Evolutionary conservation across 1,284 basidiomycete genomes (phyloP).

Genomic region (Pseudomicrostroma phylloplanum): DNA sequence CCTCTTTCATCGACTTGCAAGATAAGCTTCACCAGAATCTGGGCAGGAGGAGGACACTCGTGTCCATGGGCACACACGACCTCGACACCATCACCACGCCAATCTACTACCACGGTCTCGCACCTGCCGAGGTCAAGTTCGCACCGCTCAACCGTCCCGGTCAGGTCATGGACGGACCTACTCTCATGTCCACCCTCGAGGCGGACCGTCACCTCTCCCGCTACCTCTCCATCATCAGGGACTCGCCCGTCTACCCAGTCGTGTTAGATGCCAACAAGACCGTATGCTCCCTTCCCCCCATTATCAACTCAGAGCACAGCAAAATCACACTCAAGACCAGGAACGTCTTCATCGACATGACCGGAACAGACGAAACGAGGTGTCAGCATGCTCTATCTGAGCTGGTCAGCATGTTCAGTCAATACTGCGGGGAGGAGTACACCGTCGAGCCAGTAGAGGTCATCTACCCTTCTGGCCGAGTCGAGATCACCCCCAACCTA

Average conservation of each 20-base stretch:
- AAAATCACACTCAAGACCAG: conserved; percentile 92
- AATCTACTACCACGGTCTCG: conserved; percentile 82
- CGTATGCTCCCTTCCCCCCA: conserved; percentile 94
- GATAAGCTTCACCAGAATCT: conserved; percentile 98
- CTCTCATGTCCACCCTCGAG: conserved; percentile 59
- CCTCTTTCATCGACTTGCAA: conserved; percentile 91
- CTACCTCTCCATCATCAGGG: conserved; percentile 87
- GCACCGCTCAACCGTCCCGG: conserved; percentile 77
- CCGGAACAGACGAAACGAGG: conserved; percentile 96
- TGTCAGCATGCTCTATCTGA: conserved; percentile 91
- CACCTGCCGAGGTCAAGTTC: conserved; percentile 85
- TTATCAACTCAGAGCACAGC: conserved; percentile 62
- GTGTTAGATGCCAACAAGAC: conserved; percentile 84
- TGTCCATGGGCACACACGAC: conserved; percentile 96
- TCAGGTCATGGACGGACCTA: conserved; percentile 54
- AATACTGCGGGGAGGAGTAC: conserved; percentile 77
- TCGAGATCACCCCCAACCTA: conserved; percentile 74
- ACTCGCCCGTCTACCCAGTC: conserved; percentile 93
- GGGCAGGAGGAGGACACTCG: conserved; percentile 79
- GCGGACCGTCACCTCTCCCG: conserved; percentile 84
- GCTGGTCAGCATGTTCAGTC: conserved; percentile 91
- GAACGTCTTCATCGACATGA: conserved; percentile 94
- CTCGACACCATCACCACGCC: conserved; percentile 79
- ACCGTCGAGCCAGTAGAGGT: conserved; percentile 44
- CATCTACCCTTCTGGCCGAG: conserved; percentile 57